Evolutionary conservation across 140 eudicot genomes (phyloP), one percentile per base, ranked within the genome.

Genomic region (Erigeron philadelphicus): DNA sequence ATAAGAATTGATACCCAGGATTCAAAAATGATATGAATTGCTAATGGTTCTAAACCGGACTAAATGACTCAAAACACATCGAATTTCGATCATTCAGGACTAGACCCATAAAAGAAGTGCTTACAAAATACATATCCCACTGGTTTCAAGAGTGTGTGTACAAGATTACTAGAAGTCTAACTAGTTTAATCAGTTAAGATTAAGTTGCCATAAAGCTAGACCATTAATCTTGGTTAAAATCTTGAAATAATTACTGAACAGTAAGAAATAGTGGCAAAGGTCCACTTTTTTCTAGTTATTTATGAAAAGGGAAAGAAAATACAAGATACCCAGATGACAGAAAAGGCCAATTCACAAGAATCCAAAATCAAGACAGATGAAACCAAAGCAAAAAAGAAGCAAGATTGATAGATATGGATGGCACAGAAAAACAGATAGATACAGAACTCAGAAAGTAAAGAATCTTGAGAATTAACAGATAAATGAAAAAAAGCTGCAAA

Each of bases 351-450:
- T 38, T 46, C 77, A 77, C 69, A 55, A 77, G 64, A 77, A 64
- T 71, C 71, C 81, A 77, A 77, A 77, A 25, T 71, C 77, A 64
- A 70, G 68, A 77, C 65, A 79, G 76, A 74, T 66, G 71, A 66
- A 58, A 64, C 70, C 76, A 74, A 78, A 74, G 76, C 67, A 70
- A 59, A 49, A 49, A 68, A 9, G 63, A 17, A 73, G 72, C 52
- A 73, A 52, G 58, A 75, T 67, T 31, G 53, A 60, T 65, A 75
- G 25, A 21, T 21, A 21, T 21, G 25, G 25, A 21, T 59, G 56
- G 7, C 38, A 59, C 57, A 45, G 38, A 31, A 3, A 58, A 65
- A 60, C 67, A 74, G 71, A 70, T 4, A 71, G 54, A 46, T 57
- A 56, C 73, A 56, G 38, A 31, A 31, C 38, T 31, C 38, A 2